phyloP scores from a whole-genome alignment of 495 filamentous ascomycete species.

The Cercophora samala region DNA sequence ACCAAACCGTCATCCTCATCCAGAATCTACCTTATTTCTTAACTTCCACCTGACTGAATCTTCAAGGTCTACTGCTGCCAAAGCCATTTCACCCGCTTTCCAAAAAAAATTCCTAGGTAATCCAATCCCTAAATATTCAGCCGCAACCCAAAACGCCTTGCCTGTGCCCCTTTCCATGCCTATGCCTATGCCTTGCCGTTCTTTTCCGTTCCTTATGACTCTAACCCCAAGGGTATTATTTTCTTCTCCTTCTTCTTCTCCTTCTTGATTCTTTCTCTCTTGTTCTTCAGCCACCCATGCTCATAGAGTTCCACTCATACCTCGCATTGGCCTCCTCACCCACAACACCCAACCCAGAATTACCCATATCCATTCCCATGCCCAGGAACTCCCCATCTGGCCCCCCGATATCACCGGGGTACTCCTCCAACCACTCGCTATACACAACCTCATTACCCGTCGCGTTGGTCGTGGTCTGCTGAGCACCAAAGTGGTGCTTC shows the following conservation, averaged over 20 bases:
- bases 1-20: background rate
- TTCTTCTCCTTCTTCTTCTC: background rate
- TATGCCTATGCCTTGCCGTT: too few relatives aligned
- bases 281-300: background rate
- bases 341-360: background rate
- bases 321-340: background rate
- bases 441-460: background rate
- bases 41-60: background rate
- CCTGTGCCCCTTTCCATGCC: background rate
- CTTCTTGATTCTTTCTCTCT: background rate
- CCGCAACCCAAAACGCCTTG: background rate
- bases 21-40: background rate
- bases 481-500: background rate
- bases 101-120: background rate
- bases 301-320: background rate
- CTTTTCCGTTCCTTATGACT: background rate
- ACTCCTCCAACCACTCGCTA: conserved; percentile 1
- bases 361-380: background rate
- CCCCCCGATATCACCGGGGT: background rate
- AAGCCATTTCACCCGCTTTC: background rate
- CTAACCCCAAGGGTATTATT: background rate
- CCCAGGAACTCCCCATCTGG: background rate
- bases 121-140: background rate
- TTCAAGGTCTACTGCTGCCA: background rate
- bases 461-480: background rate